Evolutionary conservation across 2,329 filamentous ascomycete species (phyloP).

Genomic region (Sphaerulina vaccinii): DNA sequence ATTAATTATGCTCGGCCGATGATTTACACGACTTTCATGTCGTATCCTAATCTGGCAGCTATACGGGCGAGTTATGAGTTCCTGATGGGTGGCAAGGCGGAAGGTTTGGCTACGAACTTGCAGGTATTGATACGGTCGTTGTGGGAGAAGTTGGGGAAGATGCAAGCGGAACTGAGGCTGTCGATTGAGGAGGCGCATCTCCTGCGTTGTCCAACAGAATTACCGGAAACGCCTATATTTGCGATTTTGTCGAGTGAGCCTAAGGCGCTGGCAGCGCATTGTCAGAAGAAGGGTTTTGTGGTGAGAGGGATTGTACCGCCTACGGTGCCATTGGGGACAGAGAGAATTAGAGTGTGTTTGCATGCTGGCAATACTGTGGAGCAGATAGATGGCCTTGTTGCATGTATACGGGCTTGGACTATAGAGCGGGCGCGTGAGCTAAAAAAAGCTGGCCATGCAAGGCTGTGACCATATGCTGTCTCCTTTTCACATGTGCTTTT

Average conservation of each 20-base stretch:
- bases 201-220: slow-evolving; percentile 34
- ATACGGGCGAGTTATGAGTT: slow-evolving; percentile 60
- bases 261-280: slow-evolving; percentile 58
- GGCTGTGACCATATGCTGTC: slow-evolving; percentile 1
- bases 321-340: slow-evolving; percentile 62
- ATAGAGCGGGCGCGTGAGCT: slow-evolving; percentile 15
- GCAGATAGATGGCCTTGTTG: slow-evolving; percentile 57
- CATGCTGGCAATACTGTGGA: slow-evolving; percentile 63
- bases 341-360: slow-evolving; percentile 65
- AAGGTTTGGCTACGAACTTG: slow-evolving; percentile 46
- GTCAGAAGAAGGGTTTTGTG: slow-evolving; percentile 59
- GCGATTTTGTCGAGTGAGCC: slow-evolving; percentile 60
- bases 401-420: slow-evolving; percentile 52
- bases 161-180: slow-evolving; percentile 37
- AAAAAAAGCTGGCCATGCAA: slow-evolving; percentile 8
- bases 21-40: slow-evolving; percentile 72
- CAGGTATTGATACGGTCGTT: slow-evolving; percentile 49
- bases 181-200: slow-evolving; percentile 25
- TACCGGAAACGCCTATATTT: slow-evolving; percentile 63
- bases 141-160: slow-evolving; percentile 43
- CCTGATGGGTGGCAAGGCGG: slow-evolving; percentile 52
- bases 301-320: slow-evolving; percentile 67
- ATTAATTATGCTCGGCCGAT: slow-evolving; percentile 74
- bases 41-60: slow-evolving; percentile 59
- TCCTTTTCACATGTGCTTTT: not conserved